A percentile compares a stretch with the other conserved stretches of the same genome.
Evolutionary conservation across 176 grass and related monocot species (phyloP).

Genomic region (Dendrocalamus sinicus): DNA sequence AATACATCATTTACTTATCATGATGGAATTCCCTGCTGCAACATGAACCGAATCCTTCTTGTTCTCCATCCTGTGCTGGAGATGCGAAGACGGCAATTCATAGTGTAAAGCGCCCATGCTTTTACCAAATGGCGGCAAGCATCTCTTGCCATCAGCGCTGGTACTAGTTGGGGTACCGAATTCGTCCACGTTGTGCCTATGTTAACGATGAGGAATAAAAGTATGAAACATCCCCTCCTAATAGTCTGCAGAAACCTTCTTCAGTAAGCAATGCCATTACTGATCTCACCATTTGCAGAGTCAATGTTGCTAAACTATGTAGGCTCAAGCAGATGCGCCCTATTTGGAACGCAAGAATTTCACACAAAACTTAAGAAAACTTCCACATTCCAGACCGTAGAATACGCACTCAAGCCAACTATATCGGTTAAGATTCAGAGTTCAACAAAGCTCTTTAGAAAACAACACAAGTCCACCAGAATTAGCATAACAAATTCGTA

Average conservation of each 20-base stretch:
- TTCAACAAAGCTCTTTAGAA: background rate
- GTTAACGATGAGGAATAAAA: slow-evolving; percentile 25
- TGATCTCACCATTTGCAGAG: background rate
- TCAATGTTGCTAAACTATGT: background rate
- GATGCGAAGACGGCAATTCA: slow-evolving; percentile 68
- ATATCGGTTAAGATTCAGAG: background rate
- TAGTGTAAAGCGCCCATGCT: slow-evolving; percentile 53
- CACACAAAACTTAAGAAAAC: background rate
- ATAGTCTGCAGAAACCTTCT: background rate
- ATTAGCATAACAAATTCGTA: background rate
- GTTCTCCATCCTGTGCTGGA: slow-evolving; percentile 17
- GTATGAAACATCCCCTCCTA: slow-evolving; percentile 39
- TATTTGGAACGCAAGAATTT: background rate
- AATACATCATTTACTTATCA: background rate
- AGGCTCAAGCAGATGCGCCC: background rate
- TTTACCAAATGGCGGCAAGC: slow-evolving; percentile 51
- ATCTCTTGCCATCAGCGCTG: slow-evolving; percentile 35
- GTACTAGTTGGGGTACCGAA: slow-evolving; percentile 41
- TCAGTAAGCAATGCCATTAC: slow-evolving; percentile 3
- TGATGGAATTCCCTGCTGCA: slow-evolving; percentile 15
- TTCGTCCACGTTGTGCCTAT: slow-evolving; percentile 36
- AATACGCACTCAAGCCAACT: background rate
- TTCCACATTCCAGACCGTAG: background rate
- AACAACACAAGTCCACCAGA: background rate
- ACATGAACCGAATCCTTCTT: slow-evolving; percentile 44